These are phyloP conservation scores for Colletotrichum godetiae DNA, from an alignment of 2,329 filamentous ascomycete species.

Conservation along the genomic window DNA sequence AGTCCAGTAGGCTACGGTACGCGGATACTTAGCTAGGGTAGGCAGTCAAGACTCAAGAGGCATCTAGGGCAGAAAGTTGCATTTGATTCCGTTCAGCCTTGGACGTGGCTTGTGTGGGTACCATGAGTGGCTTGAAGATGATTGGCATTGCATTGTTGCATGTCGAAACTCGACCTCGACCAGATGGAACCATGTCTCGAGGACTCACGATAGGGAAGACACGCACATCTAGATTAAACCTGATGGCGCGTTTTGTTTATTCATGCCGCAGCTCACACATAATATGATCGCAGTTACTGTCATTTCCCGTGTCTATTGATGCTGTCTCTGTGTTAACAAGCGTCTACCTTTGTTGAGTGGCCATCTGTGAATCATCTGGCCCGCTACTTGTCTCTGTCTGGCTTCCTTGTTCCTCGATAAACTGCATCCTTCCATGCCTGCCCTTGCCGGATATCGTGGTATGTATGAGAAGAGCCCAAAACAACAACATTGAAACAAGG, in stretches of 20 bases:
- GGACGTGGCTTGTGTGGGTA: no score
- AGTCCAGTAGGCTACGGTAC: no score
- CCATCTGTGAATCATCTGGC: background rate
- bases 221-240: no score
- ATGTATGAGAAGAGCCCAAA: conserved; percentile 15
- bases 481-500: background rate
- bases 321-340: background rate
- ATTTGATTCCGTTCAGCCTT: no score
- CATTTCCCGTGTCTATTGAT: conserved; percentile 24
- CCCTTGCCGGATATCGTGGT: conserved; percentile 16
- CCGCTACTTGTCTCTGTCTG: background rate
- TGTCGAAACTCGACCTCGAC: no score
- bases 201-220: no score
- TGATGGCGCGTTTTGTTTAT: background rate
- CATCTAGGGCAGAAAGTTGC: no score
- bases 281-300: background rate
- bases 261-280: background rate
- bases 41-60: no score
- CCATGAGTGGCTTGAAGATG: no score
- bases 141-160: no score
- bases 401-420: background rate
- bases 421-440: background rate
- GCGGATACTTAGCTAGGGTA: no score
- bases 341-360: background rate
- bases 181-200: no score